Conservation (phyloP, 805 yeast genomes). For the Nakazawaea wyomingensis region DNA sequence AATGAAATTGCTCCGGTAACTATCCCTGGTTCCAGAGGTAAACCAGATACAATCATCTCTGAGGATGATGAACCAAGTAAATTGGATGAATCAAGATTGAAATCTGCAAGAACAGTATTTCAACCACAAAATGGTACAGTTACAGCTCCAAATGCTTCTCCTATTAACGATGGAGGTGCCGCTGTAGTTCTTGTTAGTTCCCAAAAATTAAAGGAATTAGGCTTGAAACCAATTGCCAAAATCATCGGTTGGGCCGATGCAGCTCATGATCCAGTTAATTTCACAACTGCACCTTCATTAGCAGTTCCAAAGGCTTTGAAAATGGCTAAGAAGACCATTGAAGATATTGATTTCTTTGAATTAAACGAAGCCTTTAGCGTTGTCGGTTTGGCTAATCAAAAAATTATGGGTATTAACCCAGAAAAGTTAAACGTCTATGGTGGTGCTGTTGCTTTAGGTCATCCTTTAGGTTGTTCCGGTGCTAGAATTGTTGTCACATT, state of each 20-base stretch:
- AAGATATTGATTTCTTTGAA: conserved; percentile 84
- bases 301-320: conserved; percentile 95
- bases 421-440: conserved; percentile 83
- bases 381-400: conserved; percentile 87
- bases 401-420: conserved; percentile 56
- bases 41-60: conserved; percentile 69
- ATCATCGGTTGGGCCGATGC: conserved; percentile 98
- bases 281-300: conserved; percentile 92
- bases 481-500: conserved; percentile 89
- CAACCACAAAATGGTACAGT: conserved; percentile 91
- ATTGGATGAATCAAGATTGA: conserved; percentile 71
- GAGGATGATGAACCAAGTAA: conserved; percentile 82
- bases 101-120: conserved; percentile 89
- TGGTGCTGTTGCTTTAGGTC: conserved; percentile 95
- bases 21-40: conserved; percentile 85
- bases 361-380: conserved; percentile 97
- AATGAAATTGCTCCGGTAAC: conserved; percentile 83
- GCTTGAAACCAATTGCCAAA: conserved; percentile 83
- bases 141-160: conserved; percentile 96
- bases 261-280: conserved; percentile 90
- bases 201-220: conserved; percentile 76
- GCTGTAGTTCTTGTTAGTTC: conserved; percentile 88
- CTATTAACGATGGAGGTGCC: conserved; percentile 97
- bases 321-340: conserved; percentile 63
- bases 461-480: conserved; percentile 95